These are phyloP conservation scores for Rossbeevera mucosa DNA, from an alignment of 768 basidiomycete species.

Conservation along the genomic window DNA sequence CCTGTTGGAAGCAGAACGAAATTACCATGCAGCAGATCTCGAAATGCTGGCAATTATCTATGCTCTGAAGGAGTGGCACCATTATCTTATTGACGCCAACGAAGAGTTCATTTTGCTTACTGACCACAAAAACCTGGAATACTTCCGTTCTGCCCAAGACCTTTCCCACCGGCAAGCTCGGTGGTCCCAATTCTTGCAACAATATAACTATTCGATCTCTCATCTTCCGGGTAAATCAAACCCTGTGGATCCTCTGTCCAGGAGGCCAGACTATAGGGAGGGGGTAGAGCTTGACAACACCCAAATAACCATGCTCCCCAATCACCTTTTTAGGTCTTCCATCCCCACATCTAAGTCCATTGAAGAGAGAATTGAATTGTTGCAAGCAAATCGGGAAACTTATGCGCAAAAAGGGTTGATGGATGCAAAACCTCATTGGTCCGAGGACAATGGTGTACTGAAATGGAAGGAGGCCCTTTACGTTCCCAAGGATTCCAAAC, in stretches of 20 bases:
- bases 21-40: neutral
- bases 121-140: slow-evolving; percentile 41
- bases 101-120: slow-evolving; percentile 24
- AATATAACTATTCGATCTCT: neutral
- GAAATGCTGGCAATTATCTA: neutral
- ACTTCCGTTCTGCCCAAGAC: slow-evolving; percentile 17
- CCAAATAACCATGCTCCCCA: neutral
- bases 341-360: neutral
- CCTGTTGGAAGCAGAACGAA: neutral
- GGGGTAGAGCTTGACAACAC: neutral
- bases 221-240: neutral
- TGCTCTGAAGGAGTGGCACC: neutral
- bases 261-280: neutral
- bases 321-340: neutral
- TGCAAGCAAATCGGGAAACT: neutral
- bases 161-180: neutral
- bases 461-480: neutral
- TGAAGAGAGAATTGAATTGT: neutral
- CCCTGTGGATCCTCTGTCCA: neutral
- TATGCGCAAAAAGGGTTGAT: too few species aligned
- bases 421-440: neutral
- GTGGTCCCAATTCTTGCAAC: neutral
- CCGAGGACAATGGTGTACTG: neutral
- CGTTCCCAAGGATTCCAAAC: neutral
- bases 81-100: neutral